Evolutionary conservation across 768 basidiomycete genomes (phyloP), one percentile per base, ranked within the genome.

Genomic region (Boletus reticuloceps): DNA sequence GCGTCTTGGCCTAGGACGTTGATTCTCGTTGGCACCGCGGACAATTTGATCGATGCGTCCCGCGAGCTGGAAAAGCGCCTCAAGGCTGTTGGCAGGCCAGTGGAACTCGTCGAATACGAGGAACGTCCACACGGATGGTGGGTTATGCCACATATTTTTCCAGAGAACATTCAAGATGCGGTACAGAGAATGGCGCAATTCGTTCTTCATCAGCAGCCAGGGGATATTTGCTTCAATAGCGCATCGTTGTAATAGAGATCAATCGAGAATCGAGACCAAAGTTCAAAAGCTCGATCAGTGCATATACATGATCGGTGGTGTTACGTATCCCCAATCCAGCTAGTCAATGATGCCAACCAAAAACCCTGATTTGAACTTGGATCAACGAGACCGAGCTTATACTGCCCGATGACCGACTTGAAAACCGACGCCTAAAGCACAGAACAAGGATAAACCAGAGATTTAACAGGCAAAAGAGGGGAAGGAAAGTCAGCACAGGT

Each of bases 71-170:
- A 39, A 10, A 50, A 19, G 17, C 50, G 53, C 1, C 49, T 68
- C 5, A 3, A 10, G 6, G 49, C 51, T 2, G 9, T 34, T 1
- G 32, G 37, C 6, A 42, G 34, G 27, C 54, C 48, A 1, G 61
- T 65, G 2, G 61, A 68, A 17, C 55, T 68, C 29, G 49, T 70
- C 17, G 69, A 69, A 32, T 69, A 70, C 31, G 43, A 56, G 11
- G 55, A 54, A 5, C 54, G 58, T 19, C 64, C 66, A 2, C 67
- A 70, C 56, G 56, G 11, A 1, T 68, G 63, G 59, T 70, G 67
- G 66, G 3, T 34, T 3, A 12, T 68, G 42, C 19, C 53, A 2
- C 32, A 55, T 1, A 16, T 64, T 1, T 68, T 68, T 31, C 27
- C 38, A n/a, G 66, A 51, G 22, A 42, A 56, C 6, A 17, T 63